Evolutionary conservation across 306 rosid genomes (phyloP), one percentile per base, ranked within the genome.

Genomic region (Senna siamea): DNA sequence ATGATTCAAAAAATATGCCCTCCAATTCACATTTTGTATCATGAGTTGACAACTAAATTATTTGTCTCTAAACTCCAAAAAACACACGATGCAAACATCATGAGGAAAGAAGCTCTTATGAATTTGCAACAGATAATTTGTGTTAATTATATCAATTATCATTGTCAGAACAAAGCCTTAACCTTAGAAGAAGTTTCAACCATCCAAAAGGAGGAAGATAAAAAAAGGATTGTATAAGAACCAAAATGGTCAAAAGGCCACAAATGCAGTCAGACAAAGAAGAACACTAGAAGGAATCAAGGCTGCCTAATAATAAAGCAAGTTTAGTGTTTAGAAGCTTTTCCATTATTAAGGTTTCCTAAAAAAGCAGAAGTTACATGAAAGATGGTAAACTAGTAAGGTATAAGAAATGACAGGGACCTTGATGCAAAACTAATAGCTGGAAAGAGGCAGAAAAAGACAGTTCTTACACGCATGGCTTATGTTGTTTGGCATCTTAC

Each of bases 221-320:
- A 11, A 55, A 14, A 47, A 63, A 30, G 54, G 66, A 40, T 57
- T 64, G 78, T 10, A 19, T 13, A 28, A 64, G 56, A 59, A 40
- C 52, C 34, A 72, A 32, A 32, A 11, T 18, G 38, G 66, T 53
- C 44, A 38, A 66, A 30, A 50, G 12, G 65, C 22, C 40, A 58
- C 53, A 55, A 44, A 26, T 19, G 62, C 48, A 80, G 70, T 50
- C 38, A 65, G 62, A 28, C 47, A 58, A 72, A 51, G 75, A 70
- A 5, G n/a, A 65, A 48, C 22, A 26, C 28, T 6, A 12, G 51
- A 75, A 55, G 70, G 65, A 62, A 66, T 34, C 40, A 66, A 44
- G 20, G 68, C 17, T 30, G 17, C 44, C 22, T 28, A 52, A 76
- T 58, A 47, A 74, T 44, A 41, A 59, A 72, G 41, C 65, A 71